These are phyloP conservation scores for Talaromyces rugulosus DNA, from an alignment of 2,329 filamentous ascomycete genomes.

Conservation along the genomic window DNA sequence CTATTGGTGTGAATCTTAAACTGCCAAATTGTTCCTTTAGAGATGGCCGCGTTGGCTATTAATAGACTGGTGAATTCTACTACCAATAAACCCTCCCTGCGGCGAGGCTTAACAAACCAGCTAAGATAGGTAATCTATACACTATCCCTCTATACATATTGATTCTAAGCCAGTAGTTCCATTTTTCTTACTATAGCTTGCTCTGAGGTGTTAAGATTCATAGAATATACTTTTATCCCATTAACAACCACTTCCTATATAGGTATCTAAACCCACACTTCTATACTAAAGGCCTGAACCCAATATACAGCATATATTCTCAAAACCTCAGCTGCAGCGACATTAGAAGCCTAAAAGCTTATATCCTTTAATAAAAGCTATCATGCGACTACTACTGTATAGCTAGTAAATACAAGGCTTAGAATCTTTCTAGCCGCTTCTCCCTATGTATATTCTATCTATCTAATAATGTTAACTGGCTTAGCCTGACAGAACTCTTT, in stretches of 20 bases:
- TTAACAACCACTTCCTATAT: not conserved
- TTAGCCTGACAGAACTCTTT: too few relatives aligned
- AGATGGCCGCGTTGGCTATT: too few relatives aligned
- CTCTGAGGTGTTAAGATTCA: not conserved
- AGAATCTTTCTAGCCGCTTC: not conserved
- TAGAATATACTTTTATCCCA: not conserved
- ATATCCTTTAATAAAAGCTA: not conserved
- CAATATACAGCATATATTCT: not conserved
- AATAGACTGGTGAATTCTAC: too few relatives aligned
- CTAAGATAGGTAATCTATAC: not conserved
- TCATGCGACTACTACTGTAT: not conserved
- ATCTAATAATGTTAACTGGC: not conserved
- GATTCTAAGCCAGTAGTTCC: not conserved
- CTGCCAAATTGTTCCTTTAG: too few relatives aligned
- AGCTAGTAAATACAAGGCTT: not conserved
- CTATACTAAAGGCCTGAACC: not conserved
- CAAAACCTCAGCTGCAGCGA: not conserved
- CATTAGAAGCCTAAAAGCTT: not conserved
- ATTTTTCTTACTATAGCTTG: not conserved
- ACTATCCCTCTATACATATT: not conserved
- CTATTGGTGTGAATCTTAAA: too few relatives aligned
- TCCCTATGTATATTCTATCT: not conserved
- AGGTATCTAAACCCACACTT: not conserved
- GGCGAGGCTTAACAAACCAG: too few relatives aligned
- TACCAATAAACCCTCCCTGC: too few relatives aligned